These are phyloP conservation scores for Serendipita indica DNA, from an alignment of 768 basidiomycete genomes.

Conservation along the genomic window DNA sequence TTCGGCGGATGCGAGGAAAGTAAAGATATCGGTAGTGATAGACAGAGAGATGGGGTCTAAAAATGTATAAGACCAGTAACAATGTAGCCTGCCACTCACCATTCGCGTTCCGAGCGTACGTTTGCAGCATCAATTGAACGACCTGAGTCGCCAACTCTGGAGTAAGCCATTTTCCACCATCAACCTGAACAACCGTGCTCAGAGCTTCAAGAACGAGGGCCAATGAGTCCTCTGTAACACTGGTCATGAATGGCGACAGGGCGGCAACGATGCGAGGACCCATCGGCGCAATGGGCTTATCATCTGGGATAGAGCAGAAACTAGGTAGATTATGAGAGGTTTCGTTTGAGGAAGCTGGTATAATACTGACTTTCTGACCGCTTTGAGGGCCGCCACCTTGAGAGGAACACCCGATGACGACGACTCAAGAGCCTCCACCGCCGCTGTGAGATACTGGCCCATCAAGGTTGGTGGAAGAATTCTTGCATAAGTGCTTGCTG, in stretches of 20 bases:
- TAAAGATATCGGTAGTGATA: slow-evolving; percentile 67
- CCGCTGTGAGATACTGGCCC: slow-evolving; percentile 75
- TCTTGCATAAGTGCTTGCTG: slow-evolving; percentile 76
- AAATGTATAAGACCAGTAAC: slow-evolving; percentile 2
- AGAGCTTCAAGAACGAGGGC: slow-evolving; percentile 78
- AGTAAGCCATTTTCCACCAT: slow-evolving; percentile 58
- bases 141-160: slow-evolving; percentile 49
- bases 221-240: slow-evolving; percentile 76
- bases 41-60: slow-evolving; percentile 81
- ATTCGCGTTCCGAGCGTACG: slow-evolving; percentile 78
- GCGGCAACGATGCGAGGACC: slow-evolving; percentile 63
- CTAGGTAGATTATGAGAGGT: slow-evolving; percentile 25
- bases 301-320: slow-evolving; percentile 53
- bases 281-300: slow-evolving; percentile 43
- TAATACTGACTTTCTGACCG: slow-evolving; percentile 70
- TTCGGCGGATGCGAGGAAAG: slow-evolving; percentile 48
- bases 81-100: slow-evolving; percentile 30
- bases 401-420: slow-evolving; percentile 61
- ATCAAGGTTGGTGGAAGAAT: slow-evolving; percentile 57
- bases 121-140: slow-evolving; percentile 51
- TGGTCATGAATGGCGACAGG: slow-evolving; percentile 66
- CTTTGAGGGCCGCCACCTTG: slow-evolving; percentile 88
- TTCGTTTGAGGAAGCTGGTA: not conserved
- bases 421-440: slow-evolving; percentile 72
- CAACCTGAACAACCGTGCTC: slow-evolving; percentile 60